Base-by-base conservation (phyloP, 1,139 yeast genomes). In the Zygosaccharomyces sapae region DNA sequence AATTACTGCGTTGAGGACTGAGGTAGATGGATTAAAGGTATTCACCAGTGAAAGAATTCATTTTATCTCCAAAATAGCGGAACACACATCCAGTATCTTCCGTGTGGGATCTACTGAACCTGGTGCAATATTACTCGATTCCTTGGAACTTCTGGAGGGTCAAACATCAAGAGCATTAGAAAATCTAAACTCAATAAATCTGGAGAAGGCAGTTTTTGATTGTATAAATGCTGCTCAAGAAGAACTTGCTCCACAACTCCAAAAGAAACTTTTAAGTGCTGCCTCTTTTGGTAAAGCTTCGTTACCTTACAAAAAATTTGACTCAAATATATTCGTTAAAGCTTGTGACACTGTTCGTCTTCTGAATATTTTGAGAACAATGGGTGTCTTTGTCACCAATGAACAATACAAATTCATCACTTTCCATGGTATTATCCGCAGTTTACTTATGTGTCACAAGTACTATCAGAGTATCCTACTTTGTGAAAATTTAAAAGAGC, bases 131-230 rank as follows among this genome's bases (percentile, higher is more conserved):
- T 69, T 92, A 36, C 67, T 87, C 3, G 97, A 90, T 66, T 85
- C 96, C 16, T 76, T 88, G 33, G 92, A 87, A 46, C 81, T 86
- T 53, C 69, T 88, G 13, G 70, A 56, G 3, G 57, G 72, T 36
- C 83, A 84, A 57, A 79, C 95, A 0, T 88, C 97, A 0, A 83
- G 85, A 59, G 95, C 96, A 0, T 87, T 87, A 58, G 89, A 87
- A 49, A 87, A 85, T 53, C 67, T 89, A 34, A 74, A 81, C 48
- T 77, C 83, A 34, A 73, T 85, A 5, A 68, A 75, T 19, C 68
- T 92, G 20, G 67, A 70, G 0, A 69, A 68, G 7, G 96, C 97
- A 0, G 83, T 90, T 1, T 74, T 76, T 33, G 78, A 77, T 22
- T 87, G 96, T 61, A 74, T 90, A 8, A 70, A 75, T 3, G 95